Evolutionary conservation across 2,329 filamentous ascomycete genomes (phyloP), one percentile per base, ranked within the genome.

Genomic region (Hymenoscyphus occultus): DNA sequence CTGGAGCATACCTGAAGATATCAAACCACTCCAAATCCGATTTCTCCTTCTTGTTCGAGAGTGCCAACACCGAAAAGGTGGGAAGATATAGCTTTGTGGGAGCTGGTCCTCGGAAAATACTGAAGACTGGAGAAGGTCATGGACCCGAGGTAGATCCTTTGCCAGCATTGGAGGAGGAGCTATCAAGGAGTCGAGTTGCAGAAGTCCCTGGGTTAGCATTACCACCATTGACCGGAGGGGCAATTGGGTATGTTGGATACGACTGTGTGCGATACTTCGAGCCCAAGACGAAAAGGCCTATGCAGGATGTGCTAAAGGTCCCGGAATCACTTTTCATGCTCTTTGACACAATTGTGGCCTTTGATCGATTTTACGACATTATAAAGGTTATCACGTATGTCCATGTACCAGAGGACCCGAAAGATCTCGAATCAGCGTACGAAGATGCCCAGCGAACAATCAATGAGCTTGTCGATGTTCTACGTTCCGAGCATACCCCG

Each of bases 211-310:
- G 89, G 0, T 80, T 98, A 73, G 86, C 85, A 72, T 83, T 99
- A 45, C 95, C 95, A 61, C 91, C 92, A 32, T 81, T 99, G 79
- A 92, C 91, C 0, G 95, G 93, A 51, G 95, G 95, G 60, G 95
- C 93, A 13, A 92, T 99, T 73, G 95, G 95, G 66, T 99, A 98
- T 77, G 92, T 98, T 5, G 93, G 93, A 62, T 99, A 99, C 76
- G 95, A 99, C 77, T 99, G 95, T 77, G 92, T 99, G 73, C 89
- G 90, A 75, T 98, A 98, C 79, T 99, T 99, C 72, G 95, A 99
- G 82, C 95, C 95, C 67, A 96, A 93, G 83, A 98, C 95, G n/a
- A 89, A 88, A 32, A 86, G 93, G 60, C 87, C 92, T 2, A 87
- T 97, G 82, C 90, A 95, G 78, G 95, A 99, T 78, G 85, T 96